phyloP scores from a whole-genome alignment of 345 rosid genomes.

The Viola odorata region DNA sequence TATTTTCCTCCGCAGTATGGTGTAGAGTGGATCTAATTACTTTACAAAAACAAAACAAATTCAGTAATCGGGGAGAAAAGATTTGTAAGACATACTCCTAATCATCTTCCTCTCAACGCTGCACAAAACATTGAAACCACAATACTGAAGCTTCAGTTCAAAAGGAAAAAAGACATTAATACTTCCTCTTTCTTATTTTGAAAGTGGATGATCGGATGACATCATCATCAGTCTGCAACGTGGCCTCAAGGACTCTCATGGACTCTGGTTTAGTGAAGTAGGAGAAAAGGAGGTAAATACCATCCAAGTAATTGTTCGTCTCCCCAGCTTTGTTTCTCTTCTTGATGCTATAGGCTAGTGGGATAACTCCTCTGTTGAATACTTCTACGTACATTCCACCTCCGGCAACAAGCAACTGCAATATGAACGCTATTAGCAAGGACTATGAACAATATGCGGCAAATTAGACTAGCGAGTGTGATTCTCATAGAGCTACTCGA shows the following conservation, averaged over 20 bases:
- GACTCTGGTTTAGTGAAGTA: constrained; percentile 90
- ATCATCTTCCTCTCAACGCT: constrained; percentile 12
- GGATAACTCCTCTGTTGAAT: constrained; percentile 92
- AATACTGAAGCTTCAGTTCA: not conserved
- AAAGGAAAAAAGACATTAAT: constrained; percentile 18
- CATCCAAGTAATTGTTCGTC: constrained; percentile 73
- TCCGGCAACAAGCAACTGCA: constrained; percentile 91
- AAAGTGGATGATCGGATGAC: constrained; percentile 68
- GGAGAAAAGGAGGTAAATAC: constrained; percentile 84
- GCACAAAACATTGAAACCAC: constrained; percentile 3
- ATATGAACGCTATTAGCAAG: constrained; percentile 8
- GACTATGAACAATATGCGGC: not conserved
- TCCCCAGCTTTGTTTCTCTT: constrained; percentile 89
- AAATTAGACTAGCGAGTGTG: not conserved
- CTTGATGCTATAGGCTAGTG: constrained; percentile 78
- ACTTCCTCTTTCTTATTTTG: constrained; percentile 69
- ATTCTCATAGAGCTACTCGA: not conserved
- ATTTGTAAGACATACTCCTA: constrained; percentile 15
- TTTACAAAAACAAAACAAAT: constrained; percentile 15
- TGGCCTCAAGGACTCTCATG: constrained; percentile 40
- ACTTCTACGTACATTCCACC: constrained; percentile 98
- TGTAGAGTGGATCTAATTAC: not conserved
- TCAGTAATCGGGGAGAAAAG: not conserved
- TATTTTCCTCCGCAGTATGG: not conserved
- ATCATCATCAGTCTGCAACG: constrained; percentile 57